Evolutionary conservation across 805 yeast species (phyloP), one percentile per base, ranked within the genome.

Genomic region (Suhomyces prunicola): DNA sequence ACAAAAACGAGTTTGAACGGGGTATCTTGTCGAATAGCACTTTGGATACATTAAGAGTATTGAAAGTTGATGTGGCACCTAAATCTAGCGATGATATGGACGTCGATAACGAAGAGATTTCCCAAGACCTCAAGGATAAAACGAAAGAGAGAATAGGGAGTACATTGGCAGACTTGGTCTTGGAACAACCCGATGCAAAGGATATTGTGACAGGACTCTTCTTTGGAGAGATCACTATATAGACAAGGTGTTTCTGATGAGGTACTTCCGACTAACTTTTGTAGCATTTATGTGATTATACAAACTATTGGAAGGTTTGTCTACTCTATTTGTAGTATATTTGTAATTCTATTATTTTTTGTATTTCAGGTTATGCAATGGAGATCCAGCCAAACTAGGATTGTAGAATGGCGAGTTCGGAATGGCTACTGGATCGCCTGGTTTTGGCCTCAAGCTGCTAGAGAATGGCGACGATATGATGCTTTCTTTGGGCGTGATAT

Each of bases 151-250:
- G 88, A 62, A 74, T 89, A 15, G 97, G 96, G 46, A 76, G 72
- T 13, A 69, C 77, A 0, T 70, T 90, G 50, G 76, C 88, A 1
- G 70, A 76, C 6, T 71, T 69, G 26, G 73, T 90, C 2, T 58
- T 77, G 15, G 72, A 76, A 39, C 78, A 80, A 54, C 67, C 70
- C 4, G 76, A 80, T 63, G 82, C 84, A 1, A 73, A 70, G 54
- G 78, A 72, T 44, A 73, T 88, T 12, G 77, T 78, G 27, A 74
- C 81, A 55, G 91, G 91, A 5, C 79, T 89, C 9, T 88, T 87
- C 65, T 86, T 88, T 64, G 96, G 93, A 7, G 92, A 86, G 60
- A 46, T 67, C 15, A 31, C 51, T 12, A 54, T 54, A 19, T 54
- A 15, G 41, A 6, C 26, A 24, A 2, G 26, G 26, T 24, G 26